Base-by-base conservation (phyloP, 176 grass and related monocot genomes). In the Musa itinerans region DNA sequence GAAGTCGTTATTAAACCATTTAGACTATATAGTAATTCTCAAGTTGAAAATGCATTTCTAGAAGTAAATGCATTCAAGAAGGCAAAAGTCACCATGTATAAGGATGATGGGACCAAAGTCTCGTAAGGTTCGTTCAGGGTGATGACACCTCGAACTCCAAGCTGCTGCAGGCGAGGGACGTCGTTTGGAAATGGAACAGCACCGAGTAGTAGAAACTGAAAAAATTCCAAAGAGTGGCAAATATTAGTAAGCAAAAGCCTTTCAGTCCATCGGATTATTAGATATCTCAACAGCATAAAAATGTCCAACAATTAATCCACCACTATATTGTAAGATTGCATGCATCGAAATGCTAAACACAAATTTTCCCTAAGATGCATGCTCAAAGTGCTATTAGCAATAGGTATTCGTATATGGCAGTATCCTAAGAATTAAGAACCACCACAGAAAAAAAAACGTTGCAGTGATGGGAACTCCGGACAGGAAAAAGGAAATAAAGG, bases 51-150 rank as follows among this genome's bases (percentile, higher is more conserved):
- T 4, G n/a, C n/a, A 19, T 3, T 61, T n/a, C 17, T 58, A 61
- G 8, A 19, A n/a, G 17, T 5, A 61, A 17, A 15, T n/a, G 17
- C 16, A 61, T 61, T 61, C 65, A 68, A 12, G 11, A 68, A 11
- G 22, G 23, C 20, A 25, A 27, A 24, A 3, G 14, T 15, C 34
- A 34, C 65, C 65, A 34, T 26, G 14, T 97, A 97, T 79, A 93
- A 87, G 57, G 79, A 87, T 68, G 88, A 87, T 5, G 88, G 80
- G n/a, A 99, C 96, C 83, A 99, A 79, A 53, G 91, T 99, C 72
- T 99, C 96, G 58, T 99, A 99, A 25, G 91, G 80, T 68, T 99
- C 96, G 52, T 95, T 99, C 78, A 99, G 81, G 2, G 91, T 99
- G 19, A 99, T 89, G 10, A 99, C 96, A 25, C 88, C 91, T 25